These are phyloP conservation scores for Populus tomentosa DNA, from an alignment of 441 rosid species.

Conservation along the genomic window DNA sequence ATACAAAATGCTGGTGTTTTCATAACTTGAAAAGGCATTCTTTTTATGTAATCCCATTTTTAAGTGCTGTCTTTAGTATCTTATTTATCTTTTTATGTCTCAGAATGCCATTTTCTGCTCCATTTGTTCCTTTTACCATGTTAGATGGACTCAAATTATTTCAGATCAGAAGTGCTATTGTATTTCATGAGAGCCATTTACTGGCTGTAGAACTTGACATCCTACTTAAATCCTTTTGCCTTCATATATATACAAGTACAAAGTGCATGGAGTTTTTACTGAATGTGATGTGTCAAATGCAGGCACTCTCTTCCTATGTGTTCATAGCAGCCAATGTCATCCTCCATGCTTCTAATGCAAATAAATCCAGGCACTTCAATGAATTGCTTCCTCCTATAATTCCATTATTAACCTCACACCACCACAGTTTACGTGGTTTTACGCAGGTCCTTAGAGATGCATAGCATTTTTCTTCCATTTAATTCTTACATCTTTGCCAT, in stretches of 20 bases:
- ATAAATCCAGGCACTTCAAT: constrained; percentile 61
- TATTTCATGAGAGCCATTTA: not conserved
- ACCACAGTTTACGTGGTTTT: constrained; percentile 96
- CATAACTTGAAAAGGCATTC: not conserved
- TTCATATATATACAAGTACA: too few species aligned
- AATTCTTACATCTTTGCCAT: not conserved
- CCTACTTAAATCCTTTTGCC: not conserved
- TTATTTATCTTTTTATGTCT: not conserved
- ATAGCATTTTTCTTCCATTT: constrained; percentile 8
- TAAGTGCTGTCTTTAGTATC: not conserved
- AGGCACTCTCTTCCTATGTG: constrained; percentile 97
- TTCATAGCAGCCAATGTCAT: constrained; percentile 91
- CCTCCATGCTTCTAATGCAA: constrained; percentile 62
- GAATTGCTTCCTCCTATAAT: constrained; percentile 86
- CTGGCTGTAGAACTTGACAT: not conserved
- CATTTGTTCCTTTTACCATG: not conserved
- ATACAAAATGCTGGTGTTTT: too few species aligned
- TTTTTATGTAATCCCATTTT: too few species aligned
- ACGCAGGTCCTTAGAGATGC: constrained; percentile 59
- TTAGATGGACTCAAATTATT: not conserved
- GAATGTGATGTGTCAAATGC: constrained; percentile 34
- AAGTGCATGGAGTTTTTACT: not conserved
- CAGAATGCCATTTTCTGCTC: not conserved
- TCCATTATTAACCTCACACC: constrained; percentile 95
- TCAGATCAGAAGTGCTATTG: not conserved